Evolutionary conservation across 805 yeast genomes (phyloP).

Genomic region (Brettanomyces bruxellensis): DNA sequence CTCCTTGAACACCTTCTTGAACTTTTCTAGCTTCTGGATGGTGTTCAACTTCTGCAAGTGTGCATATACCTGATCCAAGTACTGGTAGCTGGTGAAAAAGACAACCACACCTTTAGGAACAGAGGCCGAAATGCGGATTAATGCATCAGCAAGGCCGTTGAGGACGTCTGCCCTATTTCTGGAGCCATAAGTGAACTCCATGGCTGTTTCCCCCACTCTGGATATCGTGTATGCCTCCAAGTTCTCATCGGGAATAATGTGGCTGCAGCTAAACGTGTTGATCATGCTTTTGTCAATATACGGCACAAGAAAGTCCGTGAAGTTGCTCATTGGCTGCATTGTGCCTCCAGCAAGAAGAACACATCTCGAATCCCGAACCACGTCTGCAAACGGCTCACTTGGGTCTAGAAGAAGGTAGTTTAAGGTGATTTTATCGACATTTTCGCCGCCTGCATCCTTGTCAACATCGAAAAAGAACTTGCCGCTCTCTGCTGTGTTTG

Average conservation of each 20-base stretch:
- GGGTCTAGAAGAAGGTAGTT: constrained; percentile 78
- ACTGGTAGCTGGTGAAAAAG: constrained; percentile 80
- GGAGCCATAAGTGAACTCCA: constrained; percentile 64
- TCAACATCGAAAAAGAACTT: constrained; percentile 52
- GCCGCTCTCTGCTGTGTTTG: constrained; percentile 77
- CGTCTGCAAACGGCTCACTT: constrained; percentile 53
- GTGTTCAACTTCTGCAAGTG: constrained; percentile 40
- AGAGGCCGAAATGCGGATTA: constrained; percentile 31
- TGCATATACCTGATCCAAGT: constrained; percentile 40
- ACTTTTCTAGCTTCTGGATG: constrained; percentile 25
- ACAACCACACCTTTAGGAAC: constrained; percentile 73
- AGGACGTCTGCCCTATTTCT: constrained; percentile 42
- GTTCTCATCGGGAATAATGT: constrained; percentile 67
- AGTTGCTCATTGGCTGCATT: constrained; percentile 83
- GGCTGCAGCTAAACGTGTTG: constrained; percentile 64
- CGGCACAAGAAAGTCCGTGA: constrained; percentile 57
- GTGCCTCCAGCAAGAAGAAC: constrained; percentile 90
- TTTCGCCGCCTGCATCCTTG: constrained; percentile 15
- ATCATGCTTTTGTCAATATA: constrained; percentile 33
- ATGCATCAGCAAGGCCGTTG: constrained; percentile 36
- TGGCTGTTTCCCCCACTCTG: constrained; percentile 16
- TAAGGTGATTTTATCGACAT: constrained; percentile 27
- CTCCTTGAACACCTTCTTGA: constrained; percentile 51
- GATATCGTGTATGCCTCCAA: constrained; percentile 50
- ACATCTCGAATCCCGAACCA: constrained; percentile 57